Evolutionary conservation across 192 early-diverging fungal species (phyloP), one percentile per base, ranked within the genome.

Genomic region (Paraglomus brasilianum): DNA sequence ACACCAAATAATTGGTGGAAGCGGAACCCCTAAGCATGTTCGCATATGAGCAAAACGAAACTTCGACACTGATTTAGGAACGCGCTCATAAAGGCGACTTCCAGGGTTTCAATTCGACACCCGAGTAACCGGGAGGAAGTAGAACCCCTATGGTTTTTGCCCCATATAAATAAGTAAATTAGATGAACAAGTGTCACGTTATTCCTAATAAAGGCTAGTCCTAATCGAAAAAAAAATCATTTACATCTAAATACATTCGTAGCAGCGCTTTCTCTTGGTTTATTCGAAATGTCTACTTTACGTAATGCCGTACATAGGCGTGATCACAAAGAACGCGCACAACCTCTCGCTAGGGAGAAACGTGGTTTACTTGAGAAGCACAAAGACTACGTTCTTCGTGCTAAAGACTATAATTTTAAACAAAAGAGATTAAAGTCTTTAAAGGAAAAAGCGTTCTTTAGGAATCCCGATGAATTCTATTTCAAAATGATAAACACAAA

Each of bases 381-480:
- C 66, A 99, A 98, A 79, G 97, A 99, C 81, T 99, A 99, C 86
- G 85, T 94, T 45, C 81, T 95, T 56, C 94, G 97, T 80, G 95
- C 97, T 13, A 78, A 78, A 69, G 94, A 99, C 76, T 96, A 87
- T 80, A 87, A 92, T 72, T 80, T 76, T 14, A 97, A 99, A 78
- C 86, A 97, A 80, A 84, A 91, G 48, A 79, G 86, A 45, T 82
- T 99, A 59, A 93, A 91, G 82, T 83, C 87, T 22, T 82, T 99
- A 75, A 83, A 86, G 38, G 85, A 92, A 73, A 96, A 95, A 72
- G 97, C 97, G 4, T 77, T 86, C 13, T 81, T 86, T 61, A 80
- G 88, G 71, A 99, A 99, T 80, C 93, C 92, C 4, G 97, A 99
- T 76, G 97, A 99, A 82, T 99, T 99, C 77, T 97, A 98, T 83